phyloP scores from a whole-genome alignment of 148 eudicot genomes.

The Fagopyrum homotropicum region DNA sequence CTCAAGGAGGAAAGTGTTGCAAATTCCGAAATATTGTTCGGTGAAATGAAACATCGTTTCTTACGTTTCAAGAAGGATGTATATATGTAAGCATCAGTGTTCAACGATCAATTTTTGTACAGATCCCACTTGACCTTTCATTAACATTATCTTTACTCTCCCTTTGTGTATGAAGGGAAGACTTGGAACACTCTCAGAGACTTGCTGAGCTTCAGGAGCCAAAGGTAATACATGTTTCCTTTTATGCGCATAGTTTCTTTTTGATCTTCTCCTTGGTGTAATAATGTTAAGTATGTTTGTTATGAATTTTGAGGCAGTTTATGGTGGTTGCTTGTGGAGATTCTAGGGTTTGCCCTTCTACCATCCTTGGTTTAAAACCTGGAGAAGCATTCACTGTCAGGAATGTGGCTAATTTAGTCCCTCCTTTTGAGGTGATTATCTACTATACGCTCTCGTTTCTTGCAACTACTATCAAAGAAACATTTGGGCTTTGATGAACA shows the following conservation, averaged over 20 bases:
- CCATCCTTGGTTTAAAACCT: conserved; percentile 77
- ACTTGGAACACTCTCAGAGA: conserved; percentile 50
- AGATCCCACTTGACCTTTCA: background rate
- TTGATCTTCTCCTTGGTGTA: background rate
- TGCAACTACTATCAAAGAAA: background rate
- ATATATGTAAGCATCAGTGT: conserved; percentile 52
- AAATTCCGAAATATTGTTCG: conserved; percentile 34
- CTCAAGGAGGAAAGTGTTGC: conserved; percentile 21
- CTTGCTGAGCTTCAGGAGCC: conserved; percentile 75
- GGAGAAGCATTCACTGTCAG: conserved; percentile 90
- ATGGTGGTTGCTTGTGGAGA: conserved; percentile 96
- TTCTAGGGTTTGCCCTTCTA: conserved; percentile 92
- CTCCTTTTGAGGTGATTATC: conserved; percentile 68
- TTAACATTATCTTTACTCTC: conserved; percentile 2
- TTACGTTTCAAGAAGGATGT: conserved; percentile 68
- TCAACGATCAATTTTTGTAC: background rate
- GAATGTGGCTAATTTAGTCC: conserved; percentile 88
- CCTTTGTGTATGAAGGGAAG: conserved; percentile 39
- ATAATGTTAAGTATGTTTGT: conserved; percentile 2
- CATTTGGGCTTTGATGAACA: background rate
- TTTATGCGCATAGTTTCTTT: background rate
- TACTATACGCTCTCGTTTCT: conserved; percentile 2
- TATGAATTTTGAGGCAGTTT: conserved; percentile 53
- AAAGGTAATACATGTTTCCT: conserved; percentile 35
- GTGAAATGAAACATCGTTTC: conserved; percentile 52